Percentiles rank a stretch among this genome's conserved stretches.
These are phyloP conservation scores for Firmiana major DNA, from an alignment of 345 rosid genomes.

Conservation along the genomic window DNA sequence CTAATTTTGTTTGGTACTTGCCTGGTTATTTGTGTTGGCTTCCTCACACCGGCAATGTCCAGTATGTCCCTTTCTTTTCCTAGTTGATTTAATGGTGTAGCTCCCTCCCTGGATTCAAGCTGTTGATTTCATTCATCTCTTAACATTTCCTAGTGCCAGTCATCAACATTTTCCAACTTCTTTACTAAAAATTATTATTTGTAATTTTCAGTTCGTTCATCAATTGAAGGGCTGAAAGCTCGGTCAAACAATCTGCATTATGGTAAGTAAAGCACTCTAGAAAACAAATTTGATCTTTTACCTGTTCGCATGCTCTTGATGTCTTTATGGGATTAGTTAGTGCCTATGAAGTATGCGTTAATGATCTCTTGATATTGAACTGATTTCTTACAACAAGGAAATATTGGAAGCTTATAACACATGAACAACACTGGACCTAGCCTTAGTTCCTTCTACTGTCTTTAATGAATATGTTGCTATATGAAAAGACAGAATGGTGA, in stretches of 20 bases:
- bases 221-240: constrained; percentile 66
- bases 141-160: background rate
- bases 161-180: background rate
- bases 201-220: constrained; percentile 64
- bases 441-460: background rate
- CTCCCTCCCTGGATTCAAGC: background rate
- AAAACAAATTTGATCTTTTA: background rate
- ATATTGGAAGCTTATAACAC: background rate
- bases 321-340: constrained; percentile 1
- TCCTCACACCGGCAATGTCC: constrained; percentile 83
- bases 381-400: background rate
- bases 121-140: background rate
- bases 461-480: background rate
- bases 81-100: background rate
- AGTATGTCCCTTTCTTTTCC: constrained; percentile 32
- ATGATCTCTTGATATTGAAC: background rate
- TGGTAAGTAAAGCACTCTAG: constrained; percentile 44
- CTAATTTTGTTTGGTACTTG: constrained; percentile 68
- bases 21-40: constrained; percentile 52
- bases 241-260: constrained; percentile 41
- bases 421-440: background rate
- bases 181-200: constrained; percentile 22
- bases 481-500: background rate
- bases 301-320: background rate
- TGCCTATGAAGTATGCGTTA: background rate